Evolutionary conservation across 805 yeast genomes (phyloP), one percentile per base, ranked within the genome.

Genomic region (Ogataea nitratoaversa): DNA sequence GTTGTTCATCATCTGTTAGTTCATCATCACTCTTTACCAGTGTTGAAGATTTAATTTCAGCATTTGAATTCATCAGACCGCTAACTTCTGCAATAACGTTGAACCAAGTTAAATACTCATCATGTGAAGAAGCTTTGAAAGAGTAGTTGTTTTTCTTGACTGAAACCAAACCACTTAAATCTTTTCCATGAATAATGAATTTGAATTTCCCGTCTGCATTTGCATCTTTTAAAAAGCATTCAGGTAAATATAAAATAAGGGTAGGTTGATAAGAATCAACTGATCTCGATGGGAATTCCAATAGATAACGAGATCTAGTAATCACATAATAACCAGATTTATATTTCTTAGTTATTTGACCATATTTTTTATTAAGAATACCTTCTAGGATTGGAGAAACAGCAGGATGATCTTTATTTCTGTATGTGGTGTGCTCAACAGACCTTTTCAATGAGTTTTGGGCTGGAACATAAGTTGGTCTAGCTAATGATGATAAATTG

Each of bases 301-400:
- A 67, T 18, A 75, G 49, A 50, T 61, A 71, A 18, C 68, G 62
- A 1, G 76, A 49, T 23, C 68, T 70, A 5, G 79, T 67, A 32
- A 75, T 57, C 30, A 70, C 79, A 49, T 66, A 75, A 53, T 67
- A 76, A 48, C 64, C 67, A 8, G 74, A 57, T 38, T 60, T 58
- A 54, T 67, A 74, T 38, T 62, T 56, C 48, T 71, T 70, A 38
- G 62, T 53, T 22, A 76, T 42, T 28, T 59, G 56, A 5, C 76
- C 72, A 34, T 68, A 70, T 53, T 71, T 72, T 38, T 72, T 67
- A 47, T 60, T 59, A 30, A 75, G 53, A 20, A 63, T 45, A 29
- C 81, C 81, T 48, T 72, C 76, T 13, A 74, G 54, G 19, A 72
- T 54, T 2, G 81, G 79, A 24, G 41, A 46, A 6, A 73, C 61